Evolutionary conservation across 1,284 basidiomycete genomes (phyloP), one percentile per base, ranked within the genome.

Genomic region (Marasmius fiardii): DNA sequence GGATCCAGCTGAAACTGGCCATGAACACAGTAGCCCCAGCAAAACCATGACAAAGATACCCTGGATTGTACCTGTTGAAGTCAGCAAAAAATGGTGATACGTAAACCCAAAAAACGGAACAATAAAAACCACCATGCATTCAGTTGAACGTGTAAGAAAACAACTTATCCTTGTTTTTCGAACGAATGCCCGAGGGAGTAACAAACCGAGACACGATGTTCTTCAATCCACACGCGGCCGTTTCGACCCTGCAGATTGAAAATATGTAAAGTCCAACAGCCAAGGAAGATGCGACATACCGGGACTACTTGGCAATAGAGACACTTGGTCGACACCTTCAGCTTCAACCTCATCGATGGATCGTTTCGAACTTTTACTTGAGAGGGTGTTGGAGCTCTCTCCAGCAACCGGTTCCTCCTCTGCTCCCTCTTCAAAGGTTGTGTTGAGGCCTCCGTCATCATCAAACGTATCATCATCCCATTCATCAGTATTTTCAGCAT

Each of bases 331-430:
- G 21, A 71, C 69, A 34, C 72, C 74, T 34, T 71, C 69, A 1
- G 65, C 60, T 23, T 81, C 82, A 35, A 78, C 65, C 56, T 81
- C 79, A 20, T 78, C 76, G 52, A 77, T 72, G 35, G 71, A 71
- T 57, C 82, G 69, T 66, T 84, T 84, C 21, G 72, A 71, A 23
- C 71, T 66, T 56, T 68, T 77, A 59, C 78, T 82, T 20, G 79
- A 77, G 26, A 80, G 66, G 4, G 78, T 80, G 28, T 66, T 60
- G 23, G 78, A 77, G 35, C 74, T 74, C 54, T 74, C 60, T 35
- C 71, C 72, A 3, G 74, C 72, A 26, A 60, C 57, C 16, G 67
- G 62, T 33, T 70, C 70, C 47, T 68, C 62, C 20, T 68, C 70
- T 37, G 67, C 61, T 48, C 70, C 60, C 14, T 54, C 57, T 23